Evolutionary conservation across 2,329 filamentous ascomycete species (phyloP), one percentile per base, ranked within the genome.

Genomic region (Scolecobasidium constrictum): DNA sequence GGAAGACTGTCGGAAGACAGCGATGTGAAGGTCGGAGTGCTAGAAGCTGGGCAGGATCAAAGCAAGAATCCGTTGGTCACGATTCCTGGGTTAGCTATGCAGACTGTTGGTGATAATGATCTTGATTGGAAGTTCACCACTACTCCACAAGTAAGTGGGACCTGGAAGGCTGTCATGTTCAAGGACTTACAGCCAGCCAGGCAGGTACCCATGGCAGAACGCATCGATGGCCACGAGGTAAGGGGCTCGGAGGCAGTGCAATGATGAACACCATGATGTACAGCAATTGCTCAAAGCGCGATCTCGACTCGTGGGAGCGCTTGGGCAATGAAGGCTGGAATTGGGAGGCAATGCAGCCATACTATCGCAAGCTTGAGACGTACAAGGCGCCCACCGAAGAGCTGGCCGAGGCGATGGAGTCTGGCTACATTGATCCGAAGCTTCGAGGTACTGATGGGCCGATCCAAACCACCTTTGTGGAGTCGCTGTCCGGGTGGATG

Each of bases 221-320:
- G n/a, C n/a, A n/a, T n/a, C n/a, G n/a, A n/a, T n/a, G n/a, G n/a
- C n/a, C n/a, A n/a, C n/a, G 21, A 38, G 6, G 12, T 18, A 38
- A 21, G 35, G 35, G 21, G 21, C 19, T 21, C 12, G 35, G 35
- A 9, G 35, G 35, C 4, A 21, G 35, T 15, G 23, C 5, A 13
- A 19, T 21, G 12, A 21, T 38, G 6, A 38, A 38, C 9, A 21
- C 19, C 15, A 38, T 38, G 35, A 5, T 21, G 17, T 38, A 21
- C 35, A 13, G 23, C 16, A 21, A 38, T 15, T 19, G 19, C n/a
- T 38, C 35, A 19, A 38, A 38, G 4, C 19, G 18, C 17, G 35
- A 38, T 15, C 23, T 21, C 23, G 69, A 80, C 54, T 66, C 65
- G 0, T 81, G 76, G 76, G 69, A 67, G 37, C 13, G n/a, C 13